Evolutionary conservation across 371 early-diverging fungal genomes (phyloP).

Genomic region (Mortierella sp.): DNA sequence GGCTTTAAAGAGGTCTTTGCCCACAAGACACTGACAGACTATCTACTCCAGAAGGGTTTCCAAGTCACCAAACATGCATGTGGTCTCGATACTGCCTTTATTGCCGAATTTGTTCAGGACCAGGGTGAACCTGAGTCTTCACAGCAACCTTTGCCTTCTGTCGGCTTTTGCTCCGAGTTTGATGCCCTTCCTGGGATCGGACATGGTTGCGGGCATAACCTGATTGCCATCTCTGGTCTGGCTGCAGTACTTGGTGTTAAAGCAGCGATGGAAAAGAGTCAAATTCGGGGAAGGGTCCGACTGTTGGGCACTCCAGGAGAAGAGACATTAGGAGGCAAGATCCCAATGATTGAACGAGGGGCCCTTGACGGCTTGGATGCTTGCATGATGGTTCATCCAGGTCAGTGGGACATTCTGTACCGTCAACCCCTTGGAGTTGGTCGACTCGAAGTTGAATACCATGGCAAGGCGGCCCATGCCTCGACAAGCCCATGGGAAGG

Average conservation of each 20-base stretch:
- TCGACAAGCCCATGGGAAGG: constrained; percentile 52
- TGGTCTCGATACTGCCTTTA: constrained; percentile 71
- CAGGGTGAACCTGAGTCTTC: constrained; percentile 43
- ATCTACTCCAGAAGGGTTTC: constrained; percentile 66
- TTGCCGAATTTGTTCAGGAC: constrained; percentile 65
- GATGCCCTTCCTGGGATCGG: constrained; percentile 72
- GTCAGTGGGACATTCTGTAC: constrained; percentile 43
- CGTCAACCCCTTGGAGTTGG: constrained; percentile 53
- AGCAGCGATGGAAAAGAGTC: constrained; percentile 59
- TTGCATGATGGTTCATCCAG: constrained; percentile 84
- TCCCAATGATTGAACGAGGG: constrained; percentile 68
- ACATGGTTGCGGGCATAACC: constrained; percentile 65
- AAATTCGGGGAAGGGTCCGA: constrained; percentile 67
- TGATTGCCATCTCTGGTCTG: constrained; percentile 79
- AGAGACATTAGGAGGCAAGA: constrained; percentile 79
- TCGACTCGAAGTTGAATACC: constrained; percentile 65
- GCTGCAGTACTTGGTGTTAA: constrained; percentile 69
- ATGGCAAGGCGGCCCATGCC: constrained; percentile 72
- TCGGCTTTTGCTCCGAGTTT: constrained; percentile 72
- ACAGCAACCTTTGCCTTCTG: constrained; percentile 3
- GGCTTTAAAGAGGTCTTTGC: constrained; percentile 67
- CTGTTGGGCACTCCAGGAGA: constrained; percentile 87
- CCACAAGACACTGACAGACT: constrained; percentile 61
- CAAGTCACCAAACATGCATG: constrained; percentile 61
- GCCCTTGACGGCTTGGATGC: constrained; percentile 73